These are phyloP conservation scores for Rutidosis leptorrhynchoides DNA, from an alignment of 129 eudicot genomes.

Conservation along the genomic window DNA sequence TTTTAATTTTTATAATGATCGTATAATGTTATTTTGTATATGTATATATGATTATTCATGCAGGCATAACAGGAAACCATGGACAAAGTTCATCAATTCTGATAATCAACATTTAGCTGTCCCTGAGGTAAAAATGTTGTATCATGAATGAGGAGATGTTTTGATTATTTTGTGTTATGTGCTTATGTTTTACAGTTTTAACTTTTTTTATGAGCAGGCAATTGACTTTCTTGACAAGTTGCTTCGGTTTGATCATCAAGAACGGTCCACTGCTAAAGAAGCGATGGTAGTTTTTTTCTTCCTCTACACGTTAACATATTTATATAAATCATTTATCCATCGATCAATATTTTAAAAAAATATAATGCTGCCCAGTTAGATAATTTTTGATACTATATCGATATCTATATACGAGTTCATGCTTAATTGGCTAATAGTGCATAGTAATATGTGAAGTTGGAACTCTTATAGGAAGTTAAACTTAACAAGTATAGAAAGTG, in stretches of 20 bases:
- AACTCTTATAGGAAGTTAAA: neutral
- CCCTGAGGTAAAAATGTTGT: conserved; percentile 62
- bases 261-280: conserved; percentile 93
- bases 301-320: neutral
- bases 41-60: conserved; percentile 19
- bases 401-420: too few species aligned
- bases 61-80: conserved; percentile 83
- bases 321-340: neutral
- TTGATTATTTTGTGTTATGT: neutral
- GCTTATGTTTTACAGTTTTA: neutral
- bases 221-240: conserved; percentile 86
- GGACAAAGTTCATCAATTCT: conserved; percentile 71
- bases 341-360: too few species aligned
- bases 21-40: neutral
- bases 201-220: conserved; percentile 50
- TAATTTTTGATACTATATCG: neutral
- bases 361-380: too few species aligned
- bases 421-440: neutral
- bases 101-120: conserved; percentile 88
- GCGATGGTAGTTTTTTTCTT: conserved; percentile 57
- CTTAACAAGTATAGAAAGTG: neutral
- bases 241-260: conserved; percentile 90
- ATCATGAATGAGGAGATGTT: neutral
- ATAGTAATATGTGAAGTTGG: neutral
- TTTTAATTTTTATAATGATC: neutral